Conservation (phyloP, 768 basidiomycete species). For the Mycena filopes region DNA sequence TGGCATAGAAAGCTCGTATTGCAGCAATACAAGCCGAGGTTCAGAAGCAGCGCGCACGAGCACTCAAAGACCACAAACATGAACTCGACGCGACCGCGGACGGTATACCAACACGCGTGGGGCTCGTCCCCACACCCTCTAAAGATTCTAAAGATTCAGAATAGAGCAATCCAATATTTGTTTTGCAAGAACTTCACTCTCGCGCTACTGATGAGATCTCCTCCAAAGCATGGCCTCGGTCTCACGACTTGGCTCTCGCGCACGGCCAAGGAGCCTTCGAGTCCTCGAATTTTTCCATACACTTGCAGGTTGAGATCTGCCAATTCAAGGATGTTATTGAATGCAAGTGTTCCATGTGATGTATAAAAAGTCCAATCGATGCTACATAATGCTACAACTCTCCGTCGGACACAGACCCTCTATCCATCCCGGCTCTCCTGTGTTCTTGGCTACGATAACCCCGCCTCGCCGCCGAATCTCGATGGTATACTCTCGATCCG, state of each 20-base stretch:
- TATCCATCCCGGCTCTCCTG: conserved; percentile 9
- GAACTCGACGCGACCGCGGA: conserved; percentile 26
- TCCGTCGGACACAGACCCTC: conserved; percentile 27
- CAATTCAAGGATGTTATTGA: too few species aligned
- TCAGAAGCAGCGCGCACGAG: conserved; percentile 10
- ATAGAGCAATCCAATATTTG: conserved; percentile 2
- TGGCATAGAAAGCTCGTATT: conserved; percentile 27
- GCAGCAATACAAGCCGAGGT: conserved; percentile 19
- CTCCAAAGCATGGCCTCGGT: too few species aligned
- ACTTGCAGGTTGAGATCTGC: too few species aligned
- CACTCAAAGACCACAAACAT: conserved; percentile 26
- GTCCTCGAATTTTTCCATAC: too few species aligned
- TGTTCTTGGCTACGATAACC: conserved; percentile 35
- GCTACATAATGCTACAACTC: conserved; percentile 33
- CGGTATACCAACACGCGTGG: conserved; percentile 25
- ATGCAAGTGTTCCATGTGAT: conserved; percentile 3
- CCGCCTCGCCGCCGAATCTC: conserved; percentile 47
- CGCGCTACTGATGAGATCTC: too few species aligned
- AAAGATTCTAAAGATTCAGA: conserved; percentile 3
- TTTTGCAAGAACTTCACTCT: too few species aligned
- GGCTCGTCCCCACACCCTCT: conserved; percentile 25
- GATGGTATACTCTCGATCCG: conserved; percentile 48
- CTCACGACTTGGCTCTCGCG: too few species aligned
- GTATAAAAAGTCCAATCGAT: conserved; percentile 13
- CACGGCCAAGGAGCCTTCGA: too few species aligned